Evolutionary conservation across 2,329 filamentous ascomycete genomes (phyloP), one percentile per base, ranked within the genome.

Genomic region (Microascus cirrosus): DNA sequence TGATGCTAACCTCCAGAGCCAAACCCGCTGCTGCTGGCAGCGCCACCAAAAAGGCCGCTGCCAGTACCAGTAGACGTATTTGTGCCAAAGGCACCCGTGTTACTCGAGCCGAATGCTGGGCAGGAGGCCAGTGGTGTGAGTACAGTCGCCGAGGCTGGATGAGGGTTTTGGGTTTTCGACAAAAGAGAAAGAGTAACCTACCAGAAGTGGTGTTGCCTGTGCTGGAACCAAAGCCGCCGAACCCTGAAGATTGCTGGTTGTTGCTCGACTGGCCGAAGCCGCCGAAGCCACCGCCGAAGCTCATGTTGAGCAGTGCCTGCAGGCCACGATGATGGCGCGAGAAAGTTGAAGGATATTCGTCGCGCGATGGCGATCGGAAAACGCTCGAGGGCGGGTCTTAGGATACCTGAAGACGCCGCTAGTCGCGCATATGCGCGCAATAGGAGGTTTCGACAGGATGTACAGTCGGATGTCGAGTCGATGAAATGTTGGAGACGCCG

Each of bases 201-300:
- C 83, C 80, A 71, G 77, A 67, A 61, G 67, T 70, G 63, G 66
- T 73, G 60, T 65, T 74, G 28, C 28, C 28, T 61, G 67, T 73
- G 60, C 68, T 74, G 58, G 71, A 56, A 45, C 79, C 79, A 60
- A 82, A 85, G 52, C 82, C 82, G 63, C 81, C 80, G 70, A 87
- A 87, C 24, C 73, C 74, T 65, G 70, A 63, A 20, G 55, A 54
- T 34, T 54, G 48, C 67, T 76, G 71, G 55, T 71, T 72, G 58
- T 74, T 75, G 67, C 78, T 83, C 66, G 79, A 83, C 65, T 74
- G 73, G 67, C 64, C 63, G 54, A 66, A 66, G 67, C 77, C 75
- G 59, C 76, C 75, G 59, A 72, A 72, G 65, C 78, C 77, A 61
- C 77, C 75, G 62, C 76, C 75, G 65, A 81, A 81, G 66, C 80